Evolutionary conservation across 768 basidiomycete species (phyloP).

Genomic region (Tephrocybe rancida): DNA sequence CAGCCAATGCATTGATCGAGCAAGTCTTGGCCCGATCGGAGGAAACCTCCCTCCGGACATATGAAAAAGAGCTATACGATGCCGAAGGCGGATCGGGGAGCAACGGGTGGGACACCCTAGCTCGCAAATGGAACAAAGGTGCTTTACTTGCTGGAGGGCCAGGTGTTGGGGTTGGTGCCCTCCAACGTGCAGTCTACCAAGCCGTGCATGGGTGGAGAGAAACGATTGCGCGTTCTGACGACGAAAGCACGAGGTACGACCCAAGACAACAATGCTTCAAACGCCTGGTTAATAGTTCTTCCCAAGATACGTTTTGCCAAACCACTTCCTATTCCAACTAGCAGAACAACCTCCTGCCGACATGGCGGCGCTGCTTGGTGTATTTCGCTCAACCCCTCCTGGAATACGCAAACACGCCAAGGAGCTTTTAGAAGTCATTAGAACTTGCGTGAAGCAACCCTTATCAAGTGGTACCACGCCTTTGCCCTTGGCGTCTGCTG

Average conservation of each 20-base stretch:
- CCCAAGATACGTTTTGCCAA: conserved; percentile 70
- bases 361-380: conserved; percentile 59
- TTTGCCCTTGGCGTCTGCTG: background rate
- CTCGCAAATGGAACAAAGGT: conserved; percentile 82
- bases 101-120: conserved; percentile 77
- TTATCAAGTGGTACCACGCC: conserved; percentile 14
- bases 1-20: conserved; percentile 48
- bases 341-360: conserved; percentile 74
- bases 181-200: conserved; percentile 67
- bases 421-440: conserved; percentile 68
- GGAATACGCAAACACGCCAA: conserved; percentile 61
- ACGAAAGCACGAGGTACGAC: conserved; percentile 76
- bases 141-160: conserved; percentile 42
- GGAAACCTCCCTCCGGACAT: conserved; percentile 74
- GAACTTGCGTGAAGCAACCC: conserved; percentile 43
- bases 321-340: conserved; percentile 72
- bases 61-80: conserved; percentile 74
- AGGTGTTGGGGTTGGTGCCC: conserved; percentile 34
- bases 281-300: background rate
- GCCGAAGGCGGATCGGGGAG: conserved; percentile 60
- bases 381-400: conserved; percentile 64
- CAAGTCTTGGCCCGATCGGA: conserved; percentile 73
- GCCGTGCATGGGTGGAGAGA: conserved; percentile 87
- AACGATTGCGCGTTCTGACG: conserved; percentile 72
- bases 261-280: background rate